A percentile compares a stretch with the other conserved stretches of the same genome.
Evolutionary conservation across 208 protist genomes (phyloP).

Genomic region (Wallacemonas sp.): DNA sequence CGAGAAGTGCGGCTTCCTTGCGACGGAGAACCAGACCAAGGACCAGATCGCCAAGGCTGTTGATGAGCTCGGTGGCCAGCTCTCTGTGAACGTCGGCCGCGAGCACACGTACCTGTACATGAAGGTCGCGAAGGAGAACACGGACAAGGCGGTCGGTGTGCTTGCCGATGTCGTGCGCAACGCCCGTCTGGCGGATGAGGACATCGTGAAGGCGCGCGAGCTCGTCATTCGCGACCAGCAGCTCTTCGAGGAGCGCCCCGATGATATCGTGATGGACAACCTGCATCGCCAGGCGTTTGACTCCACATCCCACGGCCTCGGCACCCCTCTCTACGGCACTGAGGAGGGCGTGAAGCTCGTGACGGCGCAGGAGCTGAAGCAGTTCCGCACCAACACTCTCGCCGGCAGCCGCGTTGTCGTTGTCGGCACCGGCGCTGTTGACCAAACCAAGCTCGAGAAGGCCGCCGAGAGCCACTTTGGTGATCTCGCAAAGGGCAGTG

Average conservation of each 20-base stretch:
- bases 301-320: slow-evolving; percentile 89
- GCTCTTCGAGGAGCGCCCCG: slow-evolving; percentile 91
- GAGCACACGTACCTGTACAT: slow-evolving; percentile 97
- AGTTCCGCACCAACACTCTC: slow-evolving; percentile 91
- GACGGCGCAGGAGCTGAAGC: slow-evolving; percentile 65
- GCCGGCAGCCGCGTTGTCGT: slow-evolving; percentile 94
- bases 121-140: slow-evolving; percentile 93
- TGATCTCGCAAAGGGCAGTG: slow-evolving; percentile 48
- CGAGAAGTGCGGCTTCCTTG: slow-evolving; percentile 98
- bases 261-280: slow-evolving; percentile 97
- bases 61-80: slow-evolving; percentile 96
- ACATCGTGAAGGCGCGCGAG: slow-evolving; percentile 88
- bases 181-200: slow-evolving; percentile 82
- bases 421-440: slow-evolving; percentile 94
- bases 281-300: slow-evolving; percentile 92
- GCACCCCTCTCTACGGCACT: slow-evolving; percentile 96
- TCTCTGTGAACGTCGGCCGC: slow-evolving; percentile 97
- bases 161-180: slow-evolving; percentile 97
- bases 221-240: slow-evolving; percentile 93
- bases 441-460: slow-evolving; percentile 94
- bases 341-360: slow-evolving; percentile 91
- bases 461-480: slow-evolving; percentile 91
- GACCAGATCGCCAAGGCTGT: slow-evolving; percentile 91
- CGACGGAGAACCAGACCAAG: slow-evolving; percentile 86
- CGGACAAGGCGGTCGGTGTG: slow-evolving; percentile 92